Evolutionary conservation across 208 protist genomes (phyloP), one percentile per base, ranked within the genome.

Genomic region (Phytomonas sp.): DNA sequence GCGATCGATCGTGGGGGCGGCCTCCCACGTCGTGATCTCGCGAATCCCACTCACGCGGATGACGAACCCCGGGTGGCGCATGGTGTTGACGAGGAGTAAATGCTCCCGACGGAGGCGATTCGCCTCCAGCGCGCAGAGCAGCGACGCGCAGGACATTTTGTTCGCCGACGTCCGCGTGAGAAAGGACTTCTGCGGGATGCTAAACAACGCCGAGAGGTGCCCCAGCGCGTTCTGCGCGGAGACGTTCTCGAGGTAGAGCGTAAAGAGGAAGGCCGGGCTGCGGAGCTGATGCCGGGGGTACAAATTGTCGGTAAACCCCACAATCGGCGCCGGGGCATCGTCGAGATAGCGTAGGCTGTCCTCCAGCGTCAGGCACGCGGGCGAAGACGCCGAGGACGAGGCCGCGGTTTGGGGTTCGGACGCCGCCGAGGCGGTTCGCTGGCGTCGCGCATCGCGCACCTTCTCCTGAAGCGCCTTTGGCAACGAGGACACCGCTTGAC

Each of bases 51-150:
- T 88, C 29, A 94, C 74, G 11, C 88, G 88, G 23, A 96, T 29
- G 6, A 94, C 87, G 75, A 94, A 96, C 10, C 91, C 91, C 4
- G 91, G 91, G 70, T 90, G 85, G 0, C 88, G 84, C 81, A 96
- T 83, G 37, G 88, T 94, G 81, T 96, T 96, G 4, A 96, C 64
- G 16, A 92, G 76, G 14, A 96, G 81, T 36, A 96, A 80, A 60
- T 92, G 83, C 60, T 92, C 84, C 0, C 83, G 81, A 6, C 69
- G 45, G 26, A 96, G 62, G 1, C 77, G 60, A 40, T 87, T 90
- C 16, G 77, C 79, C 42, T 72, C 73, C 10, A 94, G 78, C 16
- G 76, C 84, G 72, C 88, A 96, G 23, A 92, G 71, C 49, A 93
- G 67, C 2, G 88, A 72, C 14, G 82, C 72, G 73, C 80, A 87